phyloP scores from a whole-genome alignment of 176 grass and related monocot genomes.

The Paspalum vaginatum region DNA sequence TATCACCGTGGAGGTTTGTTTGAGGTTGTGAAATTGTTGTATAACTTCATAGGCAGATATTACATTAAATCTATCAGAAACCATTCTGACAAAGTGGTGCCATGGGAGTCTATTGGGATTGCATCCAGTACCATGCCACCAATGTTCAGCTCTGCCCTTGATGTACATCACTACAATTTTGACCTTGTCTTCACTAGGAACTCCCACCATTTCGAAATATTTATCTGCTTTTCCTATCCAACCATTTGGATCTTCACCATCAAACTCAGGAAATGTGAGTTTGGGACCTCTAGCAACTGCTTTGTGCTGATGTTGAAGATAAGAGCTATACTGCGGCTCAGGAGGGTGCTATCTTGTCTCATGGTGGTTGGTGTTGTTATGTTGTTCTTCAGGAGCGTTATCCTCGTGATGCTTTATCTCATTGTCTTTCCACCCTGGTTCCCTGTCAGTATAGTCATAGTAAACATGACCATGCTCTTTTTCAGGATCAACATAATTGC shows the following conservation, averaged over 20 bases:
- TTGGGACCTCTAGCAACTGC: neutral
- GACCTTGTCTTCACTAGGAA: neutral
- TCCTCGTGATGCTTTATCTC: too few species aligned
- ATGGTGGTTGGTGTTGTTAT: too few species aligned
- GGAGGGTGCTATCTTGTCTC: too few species aligned
- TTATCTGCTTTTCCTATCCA: neutral
- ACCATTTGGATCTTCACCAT: neutral
- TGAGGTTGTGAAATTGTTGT: neutral
- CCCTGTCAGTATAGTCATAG: too few species aligned
- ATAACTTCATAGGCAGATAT: neutral
- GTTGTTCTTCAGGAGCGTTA: too few species aligned
- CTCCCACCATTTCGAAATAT: too few species aligned
- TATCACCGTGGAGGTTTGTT: neutral
- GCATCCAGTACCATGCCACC: neutral
- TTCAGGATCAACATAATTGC: too few species aligned
- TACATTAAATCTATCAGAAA: neutral
- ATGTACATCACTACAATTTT: neutral
- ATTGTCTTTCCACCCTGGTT: too few species aligned
- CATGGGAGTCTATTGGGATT: rapidly evolving
- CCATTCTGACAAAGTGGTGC: neutral
- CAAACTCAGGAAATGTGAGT: neutral
- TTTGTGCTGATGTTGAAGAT: too few species aligned
- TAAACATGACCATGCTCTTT: too few species aligned
- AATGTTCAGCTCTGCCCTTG: neutral
- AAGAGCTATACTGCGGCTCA: too few species aligned